Base-by-base conservation (phyloP, 345 rosid species). In the Rhodomyrtus tomentosa region DNA sequence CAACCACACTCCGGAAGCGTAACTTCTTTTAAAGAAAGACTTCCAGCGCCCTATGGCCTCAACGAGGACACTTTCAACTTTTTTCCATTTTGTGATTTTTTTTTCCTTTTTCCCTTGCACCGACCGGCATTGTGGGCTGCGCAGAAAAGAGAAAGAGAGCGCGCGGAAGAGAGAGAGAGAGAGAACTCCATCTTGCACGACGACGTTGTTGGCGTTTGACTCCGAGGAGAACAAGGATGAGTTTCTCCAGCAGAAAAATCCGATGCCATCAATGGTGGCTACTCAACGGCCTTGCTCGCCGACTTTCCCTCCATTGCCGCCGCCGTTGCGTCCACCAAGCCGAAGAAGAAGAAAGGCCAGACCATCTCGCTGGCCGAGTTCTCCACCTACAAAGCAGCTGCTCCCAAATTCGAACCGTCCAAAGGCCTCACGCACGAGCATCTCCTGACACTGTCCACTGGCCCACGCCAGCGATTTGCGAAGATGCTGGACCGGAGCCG, bases 171-270 rank as follows among this genome's bases (percentile, higher is more conserved):
- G 45, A 68, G n/a, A n/a, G n/a, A n/a, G n/a, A n/a, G 50, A 48
- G 49, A 45, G 49, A 45, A 7, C 50, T 48, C 50, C 50, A 48
- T 11, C 50, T 48, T 11, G 50, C 76, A 68, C 22, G 52, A 1
- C 53, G 62, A 85, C 21, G 55, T 95, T 96, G 14, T 98, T 99
- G 99, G 98, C 99, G 52, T 91, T 93, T 6, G 99, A 95, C 81
- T 93, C 98, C 51, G 98, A 98, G 72, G 95, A 94, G 80, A 90
- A 94, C 84, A 99, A 95, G 80, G 94, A 88, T 2, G 96, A 95
- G 51, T 93, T 92, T 87, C 91, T 88, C 81, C 91, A 91, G 54
- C 90, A 93, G 51, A 84, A 72, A 83, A 87, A 62, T 42, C 90
- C 20, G 87, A 82, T 40, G 81, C 84, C 52, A 10, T 62, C 48